Base-by-base conservation (phyloP, 495 filamentous ascomycete genomes). In the Aspergillus haitiensis region DNA sequence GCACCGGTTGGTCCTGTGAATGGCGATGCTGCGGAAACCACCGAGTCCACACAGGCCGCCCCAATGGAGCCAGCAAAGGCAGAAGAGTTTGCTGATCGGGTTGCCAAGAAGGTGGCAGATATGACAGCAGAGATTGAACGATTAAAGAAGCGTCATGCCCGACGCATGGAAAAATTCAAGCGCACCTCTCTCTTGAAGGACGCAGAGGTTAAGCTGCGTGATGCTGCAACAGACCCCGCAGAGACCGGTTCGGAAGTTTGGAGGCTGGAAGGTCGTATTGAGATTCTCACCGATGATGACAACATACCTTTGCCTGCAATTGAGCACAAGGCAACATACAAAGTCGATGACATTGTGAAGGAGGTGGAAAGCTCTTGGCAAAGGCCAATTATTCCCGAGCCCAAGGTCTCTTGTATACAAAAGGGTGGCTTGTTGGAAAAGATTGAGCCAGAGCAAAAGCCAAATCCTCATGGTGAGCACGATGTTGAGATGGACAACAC, bases 51-150 rank as follows among this genome's bases (percentile, higher is more conserved):
- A 8, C 75, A 84, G 46, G 80, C 82, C 6, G 81, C 84, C 33
- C 84, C 83, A 62, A 69, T 94, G 61, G 86, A 88, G 45, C 75
- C 82, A 3, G 85, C 76, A 31, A 82, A 90, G 62, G 86, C 87
- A 10, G 85, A 88, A 49, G 86, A 92, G 63, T 95, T 98, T 67
- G 84, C 86, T 31, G 85, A 88, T 57, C 83, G 90, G 33, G 89
- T 88, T 6, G 74, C 79, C 39, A 83, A 85, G 33, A 86, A 85
- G 61, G 80, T 89, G 2, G 77, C 76, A 2, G 79, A 88, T 36
- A 85, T 86, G 59, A 83, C 86, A 40, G 84, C 84, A 6, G 92
- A 97, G 70, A 90, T 97, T 46, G 86, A 92, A 63, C 81, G 85
- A 53, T 80, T 98, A 79, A 93, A 89, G 75, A 80, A 78, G 11